Conservation (phyloP, 1,284 basidiomycete genomes). For the Phenoliferia sp. region DNA sequence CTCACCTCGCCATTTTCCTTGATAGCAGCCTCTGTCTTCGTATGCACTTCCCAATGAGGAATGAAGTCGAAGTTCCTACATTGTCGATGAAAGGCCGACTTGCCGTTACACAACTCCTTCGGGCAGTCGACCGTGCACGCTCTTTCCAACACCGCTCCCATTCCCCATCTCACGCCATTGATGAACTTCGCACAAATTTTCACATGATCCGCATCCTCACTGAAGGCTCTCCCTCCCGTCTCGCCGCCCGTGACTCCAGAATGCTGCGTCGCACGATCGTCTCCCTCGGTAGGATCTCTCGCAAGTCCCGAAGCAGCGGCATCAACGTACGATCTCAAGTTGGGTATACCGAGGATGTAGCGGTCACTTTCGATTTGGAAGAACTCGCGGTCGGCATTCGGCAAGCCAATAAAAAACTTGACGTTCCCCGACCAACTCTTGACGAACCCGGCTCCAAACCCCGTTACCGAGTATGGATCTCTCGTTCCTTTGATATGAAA, state of each 20-base stretch:
- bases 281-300: slow-evolving; percentile 8
- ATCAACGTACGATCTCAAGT: slow-evolving; percentile 48
- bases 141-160: slow-evolving; percentile 78
- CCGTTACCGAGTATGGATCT: slow-evolving; percentile 71
- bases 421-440: slow-evolving; percentile 78
- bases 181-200: slow-evolving; percentile 74
- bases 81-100: slow-evolving; percentile 63
- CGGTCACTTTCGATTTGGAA: slow-evolving; percentile 78
- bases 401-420: slow-evolving; percentile 65
- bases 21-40: slow-evolving; percentile 52
- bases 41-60: slow-evolving; percentile 73
- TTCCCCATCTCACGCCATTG: slow-evolving; percentile 86
- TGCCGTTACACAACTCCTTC: slow-evolving; percentile 50
- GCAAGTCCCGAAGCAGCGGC: slow-evolving; percentile 45
- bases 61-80: slow-evolving; percentile 79
- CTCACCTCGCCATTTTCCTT: slow-evolving; percentile 50
- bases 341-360: slow-evolving; percentile 73
- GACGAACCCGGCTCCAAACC: slow-evolving; percentile 82
- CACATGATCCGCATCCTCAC: slow-evolving; percentile 34
- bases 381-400: slow-evolving; percentile 70
- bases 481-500: slow-evolving; percentile 81
- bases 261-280: slow-evolving; percentile 7
- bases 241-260: slow-evolving; percentile 15
- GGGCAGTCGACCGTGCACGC: slow-evolving; percentile 71
- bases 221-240: neutral